Base-by-base conservation (phyloP, 345 rosid genomes). In the Chamaenerion angustifolium region DNA sequence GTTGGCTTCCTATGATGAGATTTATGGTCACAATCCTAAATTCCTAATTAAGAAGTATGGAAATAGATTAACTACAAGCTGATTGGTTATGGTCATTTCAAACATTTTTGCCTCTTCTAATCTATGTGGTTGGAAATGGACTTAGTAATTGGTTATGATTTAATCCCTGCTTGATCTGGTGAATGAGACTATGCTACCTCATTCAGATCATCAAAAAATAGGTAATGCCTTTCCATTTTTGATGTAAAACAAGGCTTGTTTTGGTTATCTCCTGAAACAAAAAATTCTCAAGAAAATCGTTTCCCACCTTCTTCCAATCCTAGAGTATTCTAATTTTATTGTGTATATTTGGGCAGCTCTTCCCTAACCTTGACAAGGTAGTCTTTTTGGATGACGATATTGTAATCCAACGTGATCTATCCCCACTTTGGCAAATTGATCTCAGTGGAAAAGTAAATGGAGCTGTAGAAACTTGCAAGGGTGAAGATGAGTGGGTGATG, bases 401-500 rank as follows among this genome's bases (percentile, higher is more conserved):
- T 46, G 98, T 90, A 42, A 72, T 90, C 59, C 98, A 90, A 70
- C 78, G 74, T 62, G 98, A 90, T 78, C 62, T 90, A 55, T 71
- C 93, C 54, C 87, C 87, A 40, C 94, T 90, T 48, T 90, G 94
- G 94, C 93, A 90, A 43, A 52, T 90, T 64, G 93, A 90, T 60
- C 85, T 90, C 37, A 49, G 66, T 40, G 98, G 98, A 66, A 90
- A 78, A 80, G 94, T 90, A 62, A 90, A 90, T 63, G 98, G 98
- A 52, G 98, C 96, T 46, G 95, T 90, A 60, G 96, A 90, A 76
- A 90, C 98, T 41, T 90, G 98, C 66, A 73, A 68, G 64, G 98
- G 98, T 46, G 93, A 83, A 60, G 98, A 86, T 71, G 84, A 80
- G 50, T 86, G 94, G 96, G 98, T 90, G 56, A 90, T 90, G 98